Evolutionary conservation across 148 eudicot genomes (phyloP).

Genomic region (Cornus suecica): DNA sequence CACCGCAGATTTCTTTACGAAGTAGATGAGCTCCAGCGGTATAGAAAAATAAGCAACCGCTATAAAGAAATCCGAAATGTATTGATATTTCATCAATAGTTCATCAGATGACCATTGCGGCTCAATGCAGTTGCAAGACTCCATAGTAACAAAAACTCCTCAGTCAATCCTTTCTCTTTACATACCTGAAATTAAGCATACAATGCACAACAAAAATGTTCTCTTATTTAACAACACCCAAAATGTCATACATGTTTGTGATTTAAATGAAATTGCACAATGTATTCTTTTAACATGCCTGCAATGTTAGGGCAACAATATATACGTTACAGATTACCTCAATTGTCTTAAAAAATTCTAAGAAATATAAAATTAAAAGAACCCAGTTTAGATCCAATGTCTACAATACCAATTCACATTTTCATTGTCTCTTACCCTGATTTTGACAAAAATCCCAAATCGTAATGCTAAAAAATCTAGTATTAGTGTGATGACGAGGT

Average conservation of each 20-base stretch:
- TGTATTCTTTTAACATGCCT: background rate
- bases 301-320: background rate
- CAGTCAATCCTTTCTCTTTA: slow-evolving; percentile 21
- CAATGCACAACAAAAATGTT: background rate
- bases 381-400: background rate
- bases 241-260: background rate
- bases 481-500: no score
- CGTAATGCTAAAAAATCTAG: no score
- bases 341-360: background rate
- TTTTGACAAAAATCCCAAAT: no score
- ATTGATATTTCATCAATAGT: slow-evolving; percentile 85
- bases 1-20: slow-evolving; percentile 91
- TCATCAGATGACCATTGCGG: slow-evolving; percentile 89
- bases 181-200: slow-evolving; percentile 32
- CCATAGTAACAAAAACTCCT: slow-evolving; percentile 41
- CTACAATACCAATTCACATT: background rate
- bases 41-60: slow-evolving; percentile 96
- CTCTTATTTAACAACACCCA: no score
- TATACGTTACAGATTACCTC: background rate
- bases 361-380: background rate
- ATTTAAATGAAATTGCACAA: background rate
- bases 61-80: slow-evolving; percentile 93
- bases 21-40: slow-evolving; percentile 88
- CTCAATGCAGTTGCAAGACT: slow-evolving; percentile 86
- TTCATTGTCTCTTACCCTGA: no score